Conservation (phyloP, 2,329 filamentous ascomycete genomes). For the Neocucurbitaria cava region DNA sequence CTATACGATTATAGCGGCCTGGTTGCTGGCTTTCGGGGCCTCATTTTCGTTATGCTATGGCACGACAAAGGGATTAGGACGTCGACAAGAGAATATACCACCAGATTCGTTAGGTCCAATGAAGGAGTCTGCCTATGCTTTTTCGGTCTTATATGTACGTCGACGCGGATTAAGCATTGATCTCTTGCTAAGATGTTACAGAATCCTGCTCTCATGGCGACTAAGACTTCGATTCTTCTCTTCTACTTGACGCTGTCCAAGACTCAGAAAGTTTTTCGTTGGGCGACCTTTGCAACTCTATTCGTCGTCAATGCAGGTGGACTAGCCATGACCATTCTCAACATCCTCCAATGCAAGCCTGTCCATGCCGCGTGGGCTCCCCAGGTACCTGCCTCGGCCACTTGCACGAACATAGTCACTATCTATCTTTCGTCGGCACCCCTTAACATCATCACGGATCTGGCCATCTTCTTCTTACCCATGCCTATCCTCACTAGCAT, state of each 20-base stretch:
- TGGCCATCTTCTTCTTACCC: slow-evolving; percentile 85
- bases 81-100: slow-evolving; percentile 68
- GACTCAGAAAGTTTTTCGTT: slow-evolving; percentile 77
- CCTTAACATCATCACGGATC: slow-evolving; percentile 89
- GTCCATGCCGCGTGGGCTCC: slow-evolving; percentile 71
- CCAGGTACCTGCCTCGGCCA: slow-evolving; percentile 53
- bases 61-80: slow-evolving; percentile 70
- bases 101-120: slow-evolving; percentile 58
- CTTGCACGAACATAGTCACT: slow-evolving; percentile 68
- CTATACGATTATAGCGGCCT: slow-evolving; percentile 80
- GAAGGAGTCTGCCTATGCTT: slow-evolving; percentile 65
- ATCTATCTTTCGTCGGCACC: slow-evolving; percentile 78
- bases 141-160: slow-evolving; percentile 66
- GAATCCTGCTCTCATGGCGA: slow-evolving; percentile 89
- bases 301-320: slow-evolving; percentile 80
- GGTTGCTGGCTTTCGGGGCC: slow-evolving; percentile 73
- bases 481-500: slow-evolving; percentile 82
- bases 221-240: slow-evolving; percentile 89
- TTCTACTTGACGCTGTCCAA: slow-evolving; percentile 87
- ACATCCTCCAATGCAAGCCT: slow-evolving; percentile 85
- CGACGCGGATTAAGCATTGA: not conserved
- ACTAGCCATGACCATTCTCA: slow-evolving; percentile 80
- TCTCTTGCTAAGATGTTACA: slow-evolving; percentile 48
- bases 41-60: slow-evolving; percentile 72
- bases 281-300: slow-evolving; percentile 82